phyloP scores from a whole-genome alignment of 1,284 basidiomycete species.

The Omphalotus olearius region DNA sequence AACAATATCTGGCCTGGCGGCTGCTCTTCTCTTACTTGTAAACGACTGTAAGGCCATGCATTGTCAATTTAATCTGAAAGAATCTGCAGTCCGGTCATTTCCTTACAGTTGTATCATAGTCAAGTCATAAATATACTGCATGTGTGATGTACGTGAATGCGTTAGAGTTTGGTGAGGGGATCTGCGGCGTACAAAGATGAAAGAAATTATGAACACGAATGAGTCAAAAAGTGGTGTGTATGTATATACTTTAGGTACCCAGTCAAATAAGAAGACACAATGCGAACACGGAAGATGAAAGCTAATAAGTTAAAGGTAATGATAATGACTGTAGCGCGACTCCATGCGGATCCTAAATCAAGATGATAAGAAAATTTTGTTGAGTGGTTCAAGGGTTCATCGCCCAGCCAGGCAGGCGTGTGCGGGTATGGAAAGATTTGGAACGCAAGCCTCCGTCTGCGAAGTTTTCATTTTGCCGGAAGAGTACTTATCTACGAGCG shows the following conservation, averaged over 20 bases:
- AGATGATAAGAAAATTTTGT: background rate
- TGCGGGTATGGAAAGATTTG: background rate
- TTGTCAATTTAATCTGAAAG: too few species aligned
- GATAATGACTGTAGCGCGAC: background rate
- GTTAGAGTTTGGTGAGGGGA: background rate
- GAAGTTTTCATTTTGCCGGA: background rate
- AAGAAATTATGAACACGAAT: background rate
- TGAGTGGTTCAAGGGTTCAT: too few species aligned
- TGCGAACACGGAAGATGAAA: background rate
- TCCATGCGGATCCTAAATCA: background rate
- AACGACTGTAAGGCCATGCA: too few species aligned
- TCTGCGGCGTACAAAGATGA: background rate
- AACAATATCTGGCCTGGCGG: too few species aligned
- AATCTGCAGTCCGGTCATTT: too few species aligned
- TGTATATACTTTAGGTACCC: background rate
- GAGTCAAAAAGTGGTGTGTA: background rate
- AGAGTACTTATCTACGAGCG: conserved; percentile 1
- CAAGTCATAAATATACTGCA: too few species aligned
- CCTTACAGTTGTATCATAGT: too few species aligned
- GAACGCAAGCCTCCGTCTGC: background rate
- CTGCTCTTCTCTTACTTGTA: too few species aligned
- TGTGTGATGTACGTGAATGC: too few species aligned
- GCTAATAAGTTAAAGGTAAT: conserved; percentile 7
- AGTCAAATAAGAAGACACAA: background rate
- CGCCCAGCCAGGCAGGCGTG: too few species aligned